Conservation (phyloP, 1,139 yeast genomes). For the Scheffersomyces parashehatae region DNA sequence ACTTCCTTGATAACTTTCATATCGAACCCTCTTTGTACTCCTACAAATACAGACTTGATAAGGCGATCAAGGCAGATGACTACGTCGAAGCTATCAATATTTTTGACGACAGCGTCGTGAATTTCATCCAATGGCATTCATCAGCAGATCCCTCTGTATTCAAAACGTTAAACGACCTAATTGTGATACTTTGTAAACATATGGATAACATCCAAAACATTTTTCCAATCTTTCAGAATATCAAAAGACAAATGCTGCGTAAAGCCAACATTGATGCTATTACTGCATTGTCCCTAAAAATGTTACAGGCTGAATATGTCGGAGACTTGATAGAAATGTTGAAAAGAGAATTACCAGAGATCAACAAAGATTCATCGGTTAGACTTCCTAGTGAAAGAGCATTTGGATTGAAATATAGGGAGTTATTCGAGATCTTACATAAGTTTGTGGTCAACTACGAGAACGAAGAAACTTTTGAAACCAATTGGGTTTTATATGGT, state of each 20-base stretch:
- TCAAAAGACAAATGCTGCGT: constrained; percentile 41
- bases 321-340: constrained; percentile 63
- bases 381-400: constrained; percentile 29
- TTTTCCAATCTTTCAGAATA: constrained; percentile 35
- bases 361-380: constrained; percentile 35
- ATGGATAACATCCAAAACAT: constrained; percentile 22
- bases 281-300: constrained; percentile 44
- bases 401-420: constrained; percentile 27
- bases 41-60: constrained; percentile 32
- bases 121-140: constrained; percentile 31
- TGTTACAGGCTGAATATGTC: constrained; percentile 49
- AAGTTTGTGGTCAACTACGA: constrained; percentile 45
- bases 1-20: constrained; percentile 12
- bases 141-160: constrained; percentile 30
- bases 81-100: constrained; percentile 25
- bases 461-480: constrained; percentile 43
- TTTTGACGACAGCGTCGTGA: constrained; percentile 33
- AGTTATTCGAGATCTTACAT: constrained; percentile 42
- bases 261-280: constrained; percentile 41
- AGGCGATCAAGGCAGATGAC: constrained; percentile 24
- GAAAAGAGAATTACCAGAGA: constrained; percentile 57
- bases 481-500: constrained; percentile 67
- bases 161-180: constrained; percentile 35
- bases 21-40: constrained; percentile 23
- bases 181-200: constrained; percentile 22